phyloP scores from a whole-genome alignment of 495 filamentous ascomycete species.

The Bryoglossum gracile region DNA sequence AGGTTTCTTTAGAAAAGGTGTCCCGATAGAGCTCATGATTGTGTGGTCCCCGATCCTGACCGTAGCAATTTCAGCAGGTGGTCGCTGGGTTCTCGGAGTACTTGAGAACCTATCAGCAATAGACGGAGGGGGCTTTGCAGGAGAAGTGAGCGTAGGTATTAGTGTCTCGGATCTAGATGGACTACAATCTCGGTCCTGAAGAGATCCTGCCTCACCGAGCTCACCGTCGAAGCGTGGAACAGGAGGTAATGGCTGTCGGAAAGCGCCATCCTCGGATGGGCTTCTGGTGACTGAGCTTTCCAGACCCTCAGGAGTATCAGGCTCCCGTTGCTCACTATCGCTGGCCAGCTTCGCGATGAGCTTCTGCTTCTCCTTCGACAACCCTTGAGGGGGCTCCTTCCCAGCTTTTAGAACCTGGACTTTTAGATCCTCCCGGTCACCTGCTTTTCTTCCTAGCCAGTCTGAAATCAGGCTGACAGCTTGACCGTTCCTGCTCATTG shows the following conservation, averaged over 20 bases:
- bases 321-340: conserved; percentile 12
- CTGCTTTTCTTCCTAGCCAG: conserved; percentile 29
- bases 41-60: conserved; percentile 83
- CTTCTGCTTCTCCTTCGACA: conserved; percentile 31
- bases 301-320: conserved; percentile 10
- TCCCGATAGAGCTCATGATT: conserved; percentile 48
- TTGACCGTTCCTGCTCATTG: conserved; percentile 21
- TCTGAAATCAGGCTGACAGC: conserved; percentile 28
- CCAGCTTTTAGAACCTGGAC: not conserved
- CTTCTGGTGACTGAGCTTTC: conserved; percentile 10
- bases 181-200: not conserved
- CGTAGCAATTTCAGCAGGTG: conserved; percentile 60
- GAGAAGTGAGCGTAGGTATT: conserved; percentile 20
- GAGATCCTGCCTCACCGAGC: not conserved
- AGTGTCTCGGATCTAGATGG: conserved; percentile 3
- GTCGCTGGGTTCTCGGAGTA: conserved; percentile 11
- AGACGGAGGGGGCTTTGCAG: conserved; percentile 12
- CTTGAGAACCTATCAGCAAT: conserved; percentile 20
- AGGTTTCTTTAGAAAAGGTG: conserved; percentile 32
- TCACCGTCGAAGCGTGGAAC: conserved; percentile 3
- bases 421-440: conserved; percentile 17
- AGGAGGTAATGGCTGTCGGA: not conserved
- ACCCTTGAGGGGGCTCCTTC: not conserved
- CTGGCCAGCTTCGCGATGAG: conserved; percentile 24
- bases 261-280: conserved; percentile 1